These are phyloP conservation scores for Metschnikowia dekortorum DNA, from an alignment of 805 yeast species.

Conservation along the genomic window DNA sequence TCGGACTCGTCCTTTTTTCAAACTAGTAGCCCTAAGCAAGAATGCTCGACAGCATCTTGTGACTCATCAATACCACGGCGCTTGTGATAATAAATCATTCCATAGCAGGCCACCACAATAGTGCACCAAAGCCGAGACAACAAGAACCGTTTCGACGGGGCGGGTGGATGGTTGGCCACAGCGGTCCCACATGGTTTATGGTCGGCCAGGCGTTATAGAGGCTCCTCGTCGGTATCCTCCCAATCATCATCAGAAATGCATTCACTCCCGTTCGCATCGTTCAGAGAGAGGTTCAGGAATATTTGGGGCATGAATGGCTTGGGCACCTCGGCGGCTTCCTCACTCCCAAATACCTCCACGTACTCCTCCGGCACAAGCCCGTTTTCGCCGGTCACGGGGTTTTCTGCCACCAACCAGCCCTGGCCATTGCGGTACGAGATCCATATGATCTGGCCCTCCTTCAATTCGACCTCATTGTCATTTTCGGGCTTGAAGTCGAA, in stretches of 20 bases:
- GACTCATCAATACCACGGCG: too few relatives aligned
- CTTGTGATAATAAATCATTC: too few relatives aligned
- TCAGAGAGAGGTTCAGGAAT: constrained; percentile 15
- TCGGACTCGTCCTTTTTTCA: too few relatives aligned
- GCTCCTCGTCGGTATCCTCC: constrained; percentile 27
- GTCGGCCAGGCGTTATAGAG: not conserved
- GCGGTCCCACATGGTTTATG: too few relatives aligned
- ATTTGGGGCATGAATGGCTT: constrained; percentile 46
- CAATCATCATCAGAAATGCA: constrained; percentile 23
- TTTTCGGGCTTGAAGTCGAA: constrained; percentile 92
- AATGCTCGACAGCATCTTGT: too few relatives aligned
- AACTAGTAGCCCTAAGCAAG: too few relatives aligned
- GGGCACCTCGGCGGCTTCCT: constrained; percentile 32
- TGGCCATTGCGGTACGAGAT: constrained; percentile 92
- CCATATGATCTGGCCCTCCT: constrained; percentile 79
- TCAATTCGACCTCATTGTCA: constrained; percentile 78
- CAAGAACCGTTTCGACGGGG: not conserved
- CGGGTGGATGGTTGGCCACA: too few relatives aligned
- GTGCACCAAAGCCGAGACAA: too few relatives aligned
- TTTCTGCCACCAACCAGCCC: constrained; percentile 96
- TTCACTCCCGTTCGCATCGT: not conserved
- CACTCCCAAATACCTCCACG: constrained; percentile 50
- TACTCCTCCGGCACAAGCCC: constrained; percentile 96
- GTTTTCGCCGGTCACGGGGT: constrained; percentile 68
- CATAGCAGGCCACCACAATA: too few relatives aligned